Base-by-base conservation (phyloP, 345 rosid genomes). In the Hypericum perforatum region DNA sequence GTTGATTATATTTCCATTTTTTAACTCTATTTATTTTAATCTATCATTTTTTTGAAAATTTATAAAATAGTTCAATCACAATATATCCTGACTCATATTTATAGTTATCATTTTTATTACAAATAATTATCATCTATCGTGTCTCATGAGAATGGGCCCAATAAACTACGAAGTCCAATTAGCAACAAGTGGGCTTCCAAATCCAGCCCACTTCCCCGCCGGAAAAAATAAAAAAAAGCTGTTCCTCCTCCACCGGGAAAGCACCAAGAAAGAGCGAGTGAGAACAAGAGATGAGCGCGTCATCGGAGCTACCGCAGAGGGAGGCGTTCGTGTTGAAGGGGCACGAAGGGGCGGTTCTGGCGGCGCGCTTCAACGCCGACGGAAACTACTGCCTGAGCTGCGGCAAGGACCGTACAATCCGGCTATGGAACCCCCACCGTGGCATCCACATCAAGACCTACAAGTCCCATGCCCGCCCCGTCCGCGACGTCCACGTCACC, bases 351-450 rank as follows among this genome's bases (percentile, higher is more conserved):
- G 86, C 84, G 3, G 92, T 86, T 40, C 71, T 81, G 59, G 95
- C 86, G 2, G 89, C 95, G 44, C 76, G 98, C 51, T 92, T 88
- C 81, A 88, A 85, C 72, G 82, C 67, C 6, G 98, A 92, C 57
- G 95, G 97, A 0, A 88, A 92, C 71, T 92, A 88, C 64, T 85
- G 96, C 60, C 87, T 92, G 15, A 80, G 86, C 59, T 80, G 97
- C 62, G 95, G 95, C 22, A 92, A 92, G 69, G 95, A 92, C 74
- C 91, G 98, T 11, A 88, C 97, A n/a, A 85, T 88, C 49, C 97
- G 97, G 46, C 82, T 92, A 9, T 88, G 98, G 98, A 88, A 92
- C 46, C 98, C 98, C 9, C 97, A 92, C 85, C 94, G 94, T 11
- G 94, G 97, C 42, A 77, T 85, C 66, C 80, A 81, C 68, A 84